Evolutionary conservation across 225 moss, liverwort and hornwort genomes (phyloP), one percentile per base, ranked within the genome.

Genomic region (Sphagnum contortum): DNA sequence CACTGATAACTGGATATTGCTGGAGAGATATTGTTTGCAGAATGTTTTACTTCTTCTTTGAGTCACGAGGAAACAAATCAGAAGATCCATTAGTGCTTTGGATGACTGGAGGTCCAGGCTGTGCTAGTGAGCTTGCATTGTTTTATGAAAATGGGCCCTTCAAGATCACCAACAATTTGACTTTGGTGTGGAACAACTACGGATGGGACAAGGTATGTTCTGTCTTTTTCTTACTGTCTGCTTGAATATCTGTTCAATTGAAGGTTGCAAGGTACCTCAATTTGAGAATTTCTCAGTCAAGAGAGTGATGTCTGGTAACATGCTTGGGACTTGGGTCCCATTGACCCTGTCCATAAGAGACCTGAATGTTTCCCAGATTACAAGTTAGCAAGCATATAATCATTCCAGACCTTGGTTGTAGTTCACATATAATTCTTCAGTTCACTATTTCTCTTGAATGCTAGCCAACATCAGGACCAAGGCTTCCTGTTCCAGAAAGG

Each of bases 1-100:
- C 9, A 52, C 9, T 6, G 9, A 52, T 9, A 52, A 52, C 52
- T 52, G 52, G 29, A 29, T 29, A 29, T 29, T 29, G 29, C 29
- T 29, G 29, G 29, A 29, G 29, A 29, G 29, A 29, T 29, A 64
- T 44, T 52, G 3, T 44, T 50, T 67, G 2, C 80, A 87, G 87
- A 62, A 83, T 87, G 87, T 87, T 87, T 64, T 87, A 87, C 68
- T 87, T 83, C 73, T 87, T 87, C 76, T 87, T 87, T 29, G 83
- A 87, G 64, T 83, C 87, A 3, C 83, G 87, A 63, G 87, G 87
- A 57, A 78, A 72, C 80, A 87, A 83, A 65, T 75, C 78, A 29
- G 75, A 80, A 49, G 87, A 87, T 59, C 87, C 87, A 13, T 67
- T 87, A 50, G 80, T 87, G 64, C 71, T 87, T 49, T 83, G 87